Evolutionary conservation across 495 filamentous ascomycete genomes (phyloP), one percentile per base, ranked within the genome.

Genomic region (Xylaria venustula): DNA sequence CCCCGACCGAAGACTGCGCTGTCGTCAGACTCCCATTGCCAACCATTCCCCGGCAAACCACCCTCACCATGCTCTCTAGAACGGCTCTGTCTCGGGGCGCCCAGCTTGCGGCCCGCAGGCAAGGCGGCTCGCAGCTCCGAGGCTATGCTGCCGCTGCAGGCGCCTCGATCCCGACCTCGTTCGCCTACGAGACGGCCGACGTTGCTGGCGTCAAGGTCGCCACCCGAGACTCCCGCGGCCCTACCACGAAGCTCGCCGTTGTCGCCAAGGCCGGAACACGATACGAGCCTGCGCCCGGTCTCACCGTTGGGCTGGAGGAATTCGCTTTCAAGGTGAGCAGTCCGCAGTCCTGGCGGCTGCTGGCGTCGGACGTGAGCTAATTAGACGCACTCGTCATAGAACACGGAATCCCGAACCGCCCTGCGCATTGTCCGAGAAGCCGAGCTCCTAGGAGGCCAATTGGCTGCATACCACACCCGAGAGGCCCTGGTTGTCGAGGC

Each of bases 311-410:
- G 26, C 81, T 99, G 64, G 88, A 94, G 78, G 87, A 90, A 71
- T 98, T 91, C 77, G 92, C 94, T 58, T 99, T 96, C 88, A 93
- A 94, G 89, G 94, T 94, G 73, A 61, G 87, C 81, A n/a, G n/a
- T n/a, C n/a, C n/a, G n/a, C 41, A 32, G 28, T 23, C n/a, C 19
- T 37, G 42, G 17, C 32, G 45, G 28, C 56, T 47, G 58, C 30
- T 14, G 53, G 63, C 40, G 59, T 64, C 63, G 42, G 52, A 56
- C 63, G 65, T 81, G 79, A 81, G 79, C 77, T 81, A 81, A 81
- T 79, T 80, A 75, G 69, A 49, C 60, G 60, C 67, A 58, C 63
- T 51, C 61, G 22, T 54, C 28, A 7, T 68, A 98, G 95, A 88
- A 85, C 75, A 98, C 94, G 67, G 70, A 85, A 47, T 89, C 87